A percentile compares a stretch with the other conserved stretches of the same genome.
phyloP scores from a whole-genome alignment of 352 stramenopile species.

The Pythium aphanidermatum region DNA sequence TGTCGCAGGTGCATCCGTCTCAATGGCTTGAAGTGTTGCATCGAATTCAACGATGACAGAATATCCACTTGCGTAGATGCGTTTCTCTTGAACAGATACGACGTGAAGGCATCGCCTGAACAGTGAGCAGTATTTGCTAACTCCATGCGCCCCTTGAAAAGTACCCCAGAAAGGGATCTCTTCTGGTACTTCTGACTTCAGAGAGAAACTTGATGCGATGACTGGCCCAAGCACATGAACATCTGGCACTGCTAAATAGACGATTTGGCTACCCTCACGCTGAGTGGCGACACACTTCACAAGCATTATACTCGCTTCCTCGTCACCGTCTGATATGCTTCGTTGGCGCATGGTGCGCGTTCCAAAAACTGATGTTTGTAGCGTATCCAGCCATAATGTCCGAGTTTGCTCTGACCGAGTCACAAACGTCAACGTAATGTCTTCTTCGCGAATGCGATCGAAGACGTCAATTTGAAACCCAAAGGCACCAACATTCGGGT shows the following conservation, averaged over 20 bases:
- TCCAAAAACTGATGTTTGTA: slow-evolving; percentile 40
- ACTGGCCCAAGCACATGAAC: slow-evolving; percentile 51
- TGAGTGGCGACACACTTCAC: slow-evolving; percentile 61
- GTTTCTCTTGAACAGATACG: slow-evolving; percentile 50
- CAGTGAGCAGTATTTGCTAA: slow-evolving; percentile 68
- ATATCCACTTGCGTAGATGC: slow-evolving; percentile 60
- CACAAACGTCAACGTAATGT: slow-evolving; percentile 74
- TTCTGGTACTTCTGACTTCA: slow-evolving; percentile 74
- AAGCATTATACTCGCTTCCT: slow-evolving; percentile 51
- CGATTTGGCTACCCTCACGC: slow-evolving; percentile 24
- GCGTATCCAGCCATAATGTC: slow-evolving; percentile 53
- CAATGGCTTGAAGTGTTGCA: slow-evolving; percentile 43
- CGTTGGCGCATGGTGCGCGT: slow-evolving; percentile 36
- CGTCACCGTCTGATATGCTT: slow-evolving; percentile 54
- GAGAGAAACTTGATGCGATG: slow-evolving; percentile 56
- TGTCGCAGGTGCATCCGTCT: slow-evolving; percentile 17
- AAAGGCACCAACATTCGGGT: slow-evolving; percentile 54
- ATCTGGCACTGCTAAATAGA: slow-evolving; percentile 53
- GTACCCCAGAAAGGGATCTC: slow-evolving; percentile 78
- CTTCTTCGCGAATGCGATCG: slow-evolving; percentile 60
- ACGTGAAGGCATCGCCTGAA: slow-evolving; percentile 59
- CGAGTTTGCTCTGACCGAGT: slow-evolving; percentile 46
- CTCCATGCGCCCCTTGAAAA: slow-evolving; percentile 52
- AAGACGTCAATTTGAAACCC: slow-evolving; percentile 78
- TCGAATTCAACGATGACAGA: slow-evolving; percentile 79